phyloP scores from a whole-genome alignment of 2,329 filamentous ascomycete species.

The Aureobasidium sp. region DNA sequence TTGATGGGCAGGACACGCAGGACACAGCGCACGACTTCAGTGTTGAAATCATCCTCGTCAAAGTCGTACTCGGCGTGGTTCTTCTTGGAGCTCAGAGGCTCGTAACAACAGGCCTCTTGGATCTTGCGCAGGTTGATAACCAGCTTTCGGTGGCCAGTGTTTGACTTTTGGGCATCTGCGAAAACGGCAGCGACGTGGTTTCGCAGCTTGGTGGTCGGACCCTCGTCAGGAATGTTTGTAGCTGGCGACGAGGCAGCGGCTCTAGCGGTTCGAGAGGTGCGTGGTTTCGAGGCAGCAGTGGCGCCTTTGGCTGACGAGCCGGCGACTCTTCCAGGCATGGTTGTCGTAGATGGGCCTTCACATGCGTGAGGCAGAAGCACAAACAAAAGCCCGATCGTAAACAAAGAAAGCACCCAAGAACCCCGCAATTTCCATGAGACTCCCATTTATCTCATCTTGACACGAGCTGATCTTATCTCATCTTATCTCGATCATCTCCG shows the following conservation, averaged over 20 bases:
- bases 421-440: not conserved
- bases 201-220: constrained; percentile 61
- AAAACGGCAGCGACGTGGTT: constrained; percentile 57
- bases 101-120: constrained; percentile 70
- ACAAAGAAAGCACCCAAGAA: constrained; percentile 3
- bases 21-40: constrained; percentile 75
- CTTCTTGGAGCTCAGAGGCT: constrained; percentile 44
- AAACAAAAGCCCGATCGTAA: not conserved
- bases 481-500: constrained; percentile 8
- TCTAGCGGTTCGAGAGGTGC: constrained; percentile 12
- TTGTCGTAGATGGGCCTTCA: not conserved
- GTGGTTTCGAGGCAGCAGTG: constrained; percentile 13
- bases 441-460: not conserved
- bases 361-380: not conserved
- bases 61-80: constrained; percentile 54
- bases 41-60: constrained; percentile 79
- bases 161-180: constrained; percentile 68
- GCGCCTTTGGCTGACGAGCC: not conserved
- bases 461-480: not conserved
- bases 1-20: constrained; percentile 76
- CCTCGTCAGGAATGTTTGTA: constrained; percentile 58
- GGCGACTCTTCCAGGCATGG: constrained; percentile 26
- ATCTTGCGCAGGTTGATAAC: constrained; percentile 81
- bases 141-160: constrained; percentile 81
- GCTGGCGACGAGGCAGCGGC: constrained; percentile 21